Percentiles rank a stretch among this genome's conserved stretches.
phyloP scores from a whole-genome alignment of 306 rosid species.

The Albizia julibrissin region DNA sequence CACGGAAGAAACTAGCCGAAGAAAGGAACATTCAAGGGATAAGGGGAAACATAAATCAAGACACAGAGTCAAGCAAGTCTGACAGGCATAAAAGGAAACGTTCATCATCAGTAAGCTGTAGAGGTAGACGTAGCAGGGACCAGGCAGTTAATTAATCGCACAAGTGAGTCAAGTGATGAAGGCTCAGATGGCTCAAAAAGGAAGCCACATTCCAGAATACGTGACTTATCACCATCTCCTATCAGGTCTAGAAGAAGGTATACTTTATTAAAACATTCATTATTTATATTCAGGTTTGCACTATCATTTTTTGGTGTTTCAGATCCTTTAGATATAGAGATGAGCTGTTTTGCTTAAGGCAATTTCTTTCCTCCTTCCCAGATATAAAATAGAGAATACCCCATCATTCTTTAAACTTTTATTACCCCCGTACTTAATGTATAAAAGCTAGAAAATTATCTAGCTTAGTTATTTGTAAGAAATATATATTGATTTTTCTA shows the following conservation, averaged over 20 bases:
- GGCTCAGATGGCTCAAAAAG: constrained; percentile 81
- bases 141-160: constrained; percentile 44
- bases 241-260: constrained; percentile 92
- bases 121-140: constrained; percentile 72
- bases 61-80: constrained; percentile 56
- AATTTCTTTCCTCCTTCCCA: constrained; percentile 19
- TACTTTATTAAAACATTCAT: constrained; percentile 37
- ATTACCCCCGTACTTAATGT: too few species aligned
- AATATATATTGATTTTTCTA: too few species aligned
- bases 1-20: constrained; percentile 56
- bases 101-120: constrained; percentile 70
- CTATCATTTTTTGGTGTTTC: constrained; percentile 27
- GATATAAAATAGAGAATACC: constrained; percentile 6
- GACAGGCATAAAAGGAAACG: constrained; percentile 72
- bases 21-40: constrained; percentile 65
- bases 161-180: constrained; percentile 75
- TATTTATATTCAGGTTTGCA: constrained; percentile 35
- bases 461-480: too few species aligned
- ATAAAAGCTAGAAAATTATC: too few species aligned
- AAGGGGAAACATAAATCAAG: constrained; percentile 72
- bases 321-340: constrained; percentile 27
- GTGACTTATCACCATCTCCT: constrained; percentile 78
- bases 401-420: too few species aligned
- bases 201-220: constrained; percentile 76
- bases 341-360: constrained; percentile 28